Base-by-base conservation (phyloP, 345 rosid genomes). In the Zanthoxylum bungeanum region DNA sequence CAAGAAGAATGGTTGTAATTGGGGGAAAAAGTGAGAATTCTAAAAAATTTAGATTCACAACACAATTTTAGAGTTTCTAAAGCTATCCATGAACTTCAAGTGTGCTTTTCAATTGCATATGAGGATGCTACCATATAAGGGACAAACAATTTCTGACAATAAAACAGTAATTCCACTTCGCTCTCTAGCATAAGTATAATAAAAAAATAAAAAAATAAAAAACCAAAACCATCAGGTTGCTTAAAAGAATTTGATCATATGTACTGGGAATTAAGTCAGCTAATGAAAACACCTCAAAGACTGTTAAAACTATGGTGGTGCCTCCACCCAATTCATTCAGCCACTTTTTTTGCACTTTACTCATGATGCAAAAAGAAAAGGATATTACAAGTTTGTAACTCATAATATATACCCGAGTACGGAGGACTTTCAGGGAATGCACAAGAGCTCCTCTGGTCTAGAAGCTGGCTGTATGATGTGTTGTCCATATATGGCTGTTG, bases 321-420 rank as follows among this genome's bases (percentile, higher is more conserved):
- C 25, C 40, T 57, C 64, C 50, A 64, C 59, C 52, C 58, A 24
- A 14, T 44, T 69, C 12, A 68, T 71, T 28, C 22, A 37, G 14
- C 27, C 65, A 21, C 53, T 70, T 42, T 47, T 21, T 46, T 68
- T 33, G 42, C 49, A n/a, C 27, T 46, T 49, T 42, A 75, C 51
- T 0, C 30, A 51, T 31, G 28, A n/a, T 61, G 30, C 61, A 57
- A 60, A 7, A 28, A 14, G 33, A n/a, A 59, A 36, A 51, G 30
- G 21, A 49, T 58, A 14, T 44, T 24, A 36, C 30, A n/a, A 9
- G 22, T 49, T 46, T 70, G 62, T 44, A 66, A 73, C 34, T 42
- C 47, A 33, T n/a, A n/a, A n/a, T n/a, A 68, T 77, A 53, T 78
- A 86, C 93, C 97, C 59, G 83, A 78, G 73, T 64, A 73, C 36